Evolutionary conservation across 257 asterid species (phyloP), one percentile per base, ranked within the genome.

Genomic region (Penstemon newberryi): DNA sequence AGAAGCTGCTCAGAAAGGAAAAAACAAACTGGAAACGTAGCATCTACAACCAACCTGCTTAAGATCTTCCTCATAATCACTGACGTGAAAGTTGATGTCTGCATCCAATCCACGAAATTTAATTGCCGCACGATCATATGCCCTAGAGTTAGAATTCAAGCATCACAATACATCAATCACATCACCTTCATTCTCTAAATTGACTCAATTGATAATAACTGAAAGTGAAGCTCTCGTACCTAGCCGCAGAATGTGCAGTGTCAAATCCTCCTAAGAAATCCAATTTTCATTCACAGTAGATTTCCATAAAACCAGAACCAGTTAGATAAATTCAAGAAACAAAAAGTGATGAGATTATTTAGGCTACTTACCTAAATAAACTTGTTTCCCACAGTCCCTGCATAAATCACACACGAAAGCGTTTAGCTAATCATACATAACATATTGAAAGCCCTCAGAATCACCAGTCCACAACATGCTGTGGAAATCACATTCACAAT

Each of bases 361-460:
- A 41, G 65, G 41, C 43, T 11, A 44, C 84, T 63, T 81, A 93
- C 98, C 98, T 55, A 93, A 76, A 76, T 93, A 93, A 72, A 93
- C 96, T 78, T 93, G 98, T 83, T 93, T 93, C 40, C 98, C 98
- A 63, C 85, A 85, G 73, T 90, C 98, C 98, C 98, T 93, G 92
- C 76, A 82, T 74, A 78, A 75, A 75, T 75, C 71, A 79, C 60
- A 72, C 8, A 70, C 5, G 63, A 68, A 67, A 63, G 36, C 19
- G 45, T 50, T 60, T 37, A 66, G 64, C 66, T 40, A 64, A 56
- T 69, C 70, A 62, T 68, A 73, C 47, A 40, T 4, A 13, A 25
- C 15, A 38, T 8, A 55, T 11, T 12, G 52, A 52, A 53, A 57
- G 9, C 59, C 39, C 59, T 42, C 12, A 7, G 37, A 56, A 40